Conservation (phyloP, 164 flowering plant genomes). For the Hamamelis virginiana region DNA sequence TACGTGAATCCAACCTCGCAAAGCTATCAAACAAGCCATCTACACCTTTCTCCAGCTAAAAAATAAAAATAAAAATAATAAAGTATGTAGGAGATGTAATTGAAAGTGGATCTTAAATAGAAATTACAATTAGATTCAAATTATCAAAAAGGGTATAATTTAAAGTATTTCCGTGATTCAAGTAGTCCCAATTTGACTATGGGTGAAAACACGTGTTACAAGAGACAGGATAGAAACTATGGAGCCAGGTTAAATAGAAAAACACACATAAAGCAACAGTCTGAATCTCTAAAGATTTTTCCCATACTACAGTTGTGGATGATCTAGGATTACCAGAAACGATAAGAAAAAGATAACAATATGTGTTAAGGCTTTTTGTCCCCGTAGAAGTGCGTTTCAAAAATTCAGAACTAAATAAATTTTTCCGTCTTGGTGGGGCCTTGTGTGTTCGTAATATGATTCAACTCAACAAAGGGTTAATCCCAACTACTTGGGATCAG, state of each 20-base stretch:
- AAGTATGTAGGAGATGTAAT: not conserved
- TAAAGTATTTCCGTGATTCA: not conserved
- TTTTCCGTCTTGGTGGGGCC: too few species aligned
- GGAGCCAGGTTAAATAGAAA: not conserved
- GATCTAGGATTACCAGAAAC: not conserved
- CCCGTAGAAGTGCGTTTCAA: too few species aligned
- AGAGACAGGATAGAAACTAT: not conserved
- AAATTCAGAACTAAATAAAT: too few species aligned
- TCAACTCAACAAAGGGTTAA: too few species aligned
- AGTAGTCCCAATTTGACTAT: not conserved
- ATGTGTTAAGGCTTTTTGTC: too few species aligned
- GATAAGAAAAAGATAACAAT: not conserved
- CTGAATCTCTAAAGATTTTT: not conserved
- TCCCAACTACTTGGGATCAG: too few species aligned
- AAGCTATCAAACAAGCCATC: slow-evolving; percentile 97
- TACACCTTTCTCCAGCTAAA: slow-evolving; percentile 94
- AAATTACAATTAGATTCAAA: not conserved
- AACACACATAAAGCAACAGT: not conserved
- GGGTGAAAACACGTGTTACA: not conserved
- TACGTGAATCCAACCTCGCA: slow-evolving; percentile 96
- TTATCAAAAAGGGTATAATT: not conserved
- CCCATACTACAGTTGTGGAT: not conserved
- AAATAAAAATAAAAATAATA: slow-evolving; percentile 23
- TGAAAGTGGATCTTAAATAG: not conserved
- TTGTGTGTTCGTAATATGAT: too few species aligned